Conservation (phyloP, 441 rosid genomes). For the Raphanus hybrid region DNA sequence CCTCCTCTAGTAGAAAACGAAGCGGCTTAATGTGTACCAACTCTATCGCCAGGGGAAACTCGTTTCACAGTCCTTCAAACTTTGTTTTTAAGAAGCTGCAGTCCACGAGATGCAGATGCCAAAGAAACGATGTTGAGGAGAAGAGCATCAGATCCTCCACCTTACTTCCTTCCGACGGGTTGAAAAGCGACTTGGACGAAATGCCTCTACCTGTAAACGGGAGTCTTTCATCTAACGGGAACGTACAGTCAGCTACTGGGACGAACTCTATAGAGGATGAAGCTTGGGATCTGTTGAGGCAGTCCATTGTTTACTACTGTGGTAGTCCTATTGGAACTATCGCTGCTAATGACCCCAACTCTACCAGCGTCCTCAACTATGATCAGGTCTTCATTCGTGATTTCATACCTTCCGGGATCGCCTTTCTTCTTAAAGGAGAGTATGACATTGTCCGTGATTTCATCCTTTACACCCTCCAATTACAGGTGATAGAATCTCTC, state of each 20-base stretch:
- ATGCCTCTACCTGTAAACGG: constrained; percentile 40
- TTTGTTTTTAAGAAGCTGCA: constrained; percentile 23
- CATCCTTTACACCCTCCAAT: constrained; percentile 78
- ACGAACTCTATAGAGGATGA: constrained; percentile 64
- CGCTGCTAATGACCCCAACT: constrained; percentile 72
- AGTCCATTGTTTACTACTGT: constrained; percentile 68
- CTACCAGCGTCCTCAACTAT: constrained; percentile 57
- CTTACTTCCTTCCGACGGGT: constrained; percentile 41
- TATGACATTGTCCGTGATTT: constrained; percentile 70
- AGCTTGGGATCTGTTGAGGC: constrained; percentile 67
- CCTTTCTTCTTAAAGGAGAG: constrained; percentile 77
- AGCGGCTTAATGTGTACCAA: constrained; percentile 30
- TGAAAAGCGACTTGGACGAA: constrained; percentile 38
- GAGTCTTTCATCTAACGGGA: constrained; percentile 37
- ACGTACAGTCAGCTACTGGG: constrained; percentile 23
- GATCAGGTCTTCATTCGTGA: constrained; percentile 84
- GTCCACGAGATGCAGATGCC: constrained; percentile 52
- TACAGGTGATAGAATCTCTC: constrained; percentile 55
- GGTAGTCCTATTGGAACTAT: constrained; percentile 72
- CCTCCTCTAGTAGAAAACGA: constrained; percentile 29
- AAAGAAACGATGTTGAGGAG: constrained; percentile 44
- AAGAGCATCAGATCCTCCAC: constrained; percentile 30
- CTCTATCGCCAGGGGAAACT: constrained; percentile 14
- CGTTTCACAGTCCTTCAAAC: constrained; percentile 9
- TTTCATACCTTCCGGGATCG: constrained; percentile 74